phyloP scores from a whole-genome alignment of 257 asterid genomes.

The Solanum tarapatanum region DNA sequence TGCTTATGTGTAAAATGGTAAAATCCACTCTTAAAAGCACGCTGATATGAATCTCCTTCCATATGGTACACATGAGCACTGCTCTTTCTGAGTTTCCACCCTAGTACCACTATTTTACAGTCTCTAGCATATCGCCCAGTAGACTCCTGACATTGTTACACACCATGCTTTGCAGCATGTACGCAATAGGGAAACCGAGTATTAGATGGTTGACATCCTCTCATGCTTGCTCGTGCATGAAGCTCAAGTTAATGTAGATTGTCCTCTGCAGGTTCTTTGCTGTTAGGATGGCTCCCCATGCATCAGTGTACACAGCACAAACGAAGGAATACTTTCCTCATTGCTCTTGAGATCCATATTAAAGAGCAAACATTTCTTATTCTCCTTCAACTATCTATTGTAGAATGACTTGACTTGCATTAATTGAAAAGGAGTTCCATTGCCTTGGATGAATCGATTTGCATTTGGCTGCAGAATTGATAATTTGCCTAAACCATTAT shows the following conservation, averaged over 20 bases:
- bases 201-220: background rate
- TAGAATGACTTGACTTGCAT: background rate
- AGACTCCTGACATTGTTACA: background rate
- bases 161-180: background rate
- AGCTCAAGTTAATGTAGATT: background rate
- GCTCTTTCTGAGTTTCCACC: background rate
- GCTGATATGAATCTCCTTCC: background rate
- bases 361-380: background rate
- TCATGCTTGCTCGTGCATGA: background rate
- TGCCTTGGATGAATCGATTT: background rate
- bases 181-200: background rate
- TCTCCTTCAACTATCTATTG: background rate
- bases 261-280: background rate
- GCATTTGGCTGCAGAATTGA: background rate
- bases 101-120: background rate
- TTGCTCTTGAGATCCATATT: background rate
- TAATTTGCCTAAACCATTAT: background rate
- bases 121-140: background rate
- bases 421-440: background rate
- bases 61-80: background rate
- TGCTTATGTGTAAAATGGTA: background rate
- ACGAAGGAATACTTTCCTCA: background rate
- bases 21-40: background rate
- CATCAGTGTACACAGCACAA: background rate
- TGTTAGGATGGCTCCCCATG: background rate